Evolutionary conservation across 2,329 filamentous ascomycete species (phyloP), one percentile per base, ranked within the genome.

Genomic region (Penicillium concentricum): DNA sequence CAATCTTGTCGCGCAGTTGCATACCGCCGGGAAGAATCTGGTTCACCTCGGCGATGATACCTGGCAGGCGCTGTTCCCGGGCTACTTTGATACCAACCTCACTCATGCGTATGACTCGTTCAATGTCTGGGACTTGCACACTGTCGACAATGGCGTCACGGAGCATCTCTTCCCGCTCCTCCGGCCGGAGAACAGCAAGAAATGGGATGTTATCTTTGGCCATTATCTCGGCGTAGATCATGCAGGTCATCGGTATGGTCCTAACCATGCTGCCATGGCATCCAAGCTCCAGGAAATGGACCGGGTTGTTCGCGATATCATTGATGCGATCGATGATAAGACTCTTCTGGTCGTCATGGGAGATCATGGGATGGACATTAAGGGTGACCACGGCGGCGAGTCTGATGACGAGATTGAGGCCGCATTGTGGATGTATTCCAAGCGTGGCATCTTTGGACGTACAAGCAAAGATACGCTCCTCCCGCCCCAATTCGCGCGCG

Each of bases 41-140:
- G 94, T 92, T 6, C 95, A 99, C 69, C 79, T 99, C 37, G 94
- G 94, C n/a, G 94, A 99, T 72, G 93, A 99, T 75, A 99, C 94
- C 5, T 99, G 94, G 94, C 90, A 92, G 63, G 84, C 91, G 42
- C 79, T 99, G 16, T 99, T 97, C 71, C 94, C 94, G 0, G 90
- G 83, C n/a, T 92, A 95, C 73, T 99, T 99, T 68, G 88, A 96
- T 72, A 79, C 87, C 9, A 89, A 93, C 55, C 85, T 97, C 55
- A 96, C 92, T 65, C 85, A 82, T 65, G 86, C 94, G 0, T 99
- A 96, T 73, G 93, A 97, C 72, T 97, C 93, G 60, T 96, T 99
- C 78, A 97, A 97, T 69, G 94, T 97, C 7, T 97, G 92, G 91
- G 94, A 99, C 73, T 76, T 99, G 67, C 92, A 97, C 73, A 97